Base-by-base conservation (phyloP, 2,329 filamentous ascomycete species). In the Pseudocercospora eumusae region DNA sequence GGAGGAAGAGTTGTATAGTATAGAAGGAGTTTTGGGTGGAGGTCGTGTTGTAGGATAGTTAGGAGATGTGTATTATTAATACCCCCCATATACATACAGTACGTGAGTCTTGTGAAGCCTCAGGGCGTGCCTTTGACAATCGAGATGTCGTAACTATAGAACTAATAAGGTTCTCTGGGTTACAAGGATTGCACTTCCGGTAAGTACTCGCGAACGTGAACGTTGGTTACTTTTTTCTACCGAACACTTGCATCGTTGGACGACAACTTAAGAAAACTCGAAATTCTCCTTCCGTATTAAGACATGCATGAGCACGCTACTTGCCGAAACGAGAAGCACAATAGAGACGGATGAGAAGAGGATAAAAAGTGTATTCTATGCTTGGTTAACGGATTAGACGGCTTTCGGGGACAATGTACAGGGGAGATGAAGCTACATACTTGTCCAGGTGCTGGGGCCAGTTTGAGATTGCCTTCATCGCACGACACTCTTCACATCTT, bases 21-120 rank as follows among this genome's bases (percentile, higher is more conserved):
- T 23, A 47, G 20, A 15, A 47, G 11, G 44, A 47, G 3, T n/a
- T n/a, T n/a, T n/a, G n/a, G n/a, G n/a, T n/a, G n/a, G n/a, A n/a
- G n/a, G n/a, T n/a, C n/a, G n/a, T n/a, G 44, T 4, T 52, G 47
- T 52, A 52, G 23, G 47, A 52, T 52, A 52, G 47, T 1, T 21
- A 4, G 4, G 44, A 47, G 18, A 15, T 21, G 18, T 47, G 20
- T 47, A 52, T 23, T 52, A 52, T 52, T 18, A 25, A 52, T 52
- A 52, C 47, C 47, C 47, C n/a, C n/a, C n/a, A n/a, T n/a, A n/a
- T n/a, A n/a, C n/a, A n/a, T n/a, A n/a, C n/a, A n/a, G 4, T 47
- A 47, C 11, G 44, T 20, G 44, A 47, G 31, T 33, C 15, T 15
- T 33, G 13, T 4, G 13, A 33, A 33, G 31, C 11, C 31, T 15